Base-by-base conservation (phyloP, 352 stramenopile genomes). In the Globisporangium splendens region DNA sequence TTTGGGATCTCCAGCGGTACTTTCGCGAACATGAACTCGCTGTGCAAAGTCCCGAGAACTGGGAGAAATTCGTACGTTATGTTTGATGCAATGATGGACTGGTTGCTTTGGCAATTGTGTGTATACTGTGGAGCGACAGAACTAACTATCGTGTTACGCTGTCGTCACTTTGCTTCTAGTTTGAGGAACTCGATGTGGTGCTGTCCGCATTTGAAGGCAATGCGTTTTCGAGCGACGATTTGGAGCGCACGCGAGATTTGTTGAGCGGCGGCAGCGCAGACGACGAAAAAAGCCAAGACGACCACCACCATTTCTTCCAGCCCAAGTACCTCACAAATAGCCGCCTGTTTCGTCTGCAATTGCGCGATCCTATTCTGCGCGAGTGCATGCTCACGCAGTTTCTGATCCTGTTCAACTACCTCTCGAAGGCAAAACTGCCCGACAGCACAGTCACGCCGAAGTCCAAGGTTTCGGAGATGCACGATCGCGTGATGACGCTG, bases 321-420 rank as follows among this genome's bases (percentile, higher is more conserved):
- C 86, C 88, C 42, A 97, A 97, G 68, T 97, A 97, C 68, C 66
- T 97, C 31, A 97, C 89, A 20, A 97, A 93, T 64, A 96, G 87
- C 57, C 83, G 90, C 12, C 77, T 97, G 1, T 94, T 97, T 49
- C 81, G 86, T 35, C 80, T 97, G 13, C 90, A 97, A 70, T 68
- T 97, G 41, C 86, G 86, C 42, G 90, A 97, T 65, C 89, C 90
- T 38, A 90, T 94, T 54, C 58, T 97, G 44, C 82, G 90, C 7
- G 81, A 96, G 62, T 89, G 89, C 66, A 93, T 97, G 75, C 57
- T 96, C 50, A 93, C 83, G 20, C 88, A 96, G 69, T 91, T 94
- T 59, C 64, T 92, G 46, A 90, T 93, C 51, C 66, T 93, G 31
- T 88, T 94, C 44, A 88, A 85, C 62, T 79, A 93, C 56, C 46